These are phyloP conservation scores for Durotheca rogersii DNA, from an alignment of 495 filamentous ascomycete genomes.

Conservation along the genomic window DNA sequence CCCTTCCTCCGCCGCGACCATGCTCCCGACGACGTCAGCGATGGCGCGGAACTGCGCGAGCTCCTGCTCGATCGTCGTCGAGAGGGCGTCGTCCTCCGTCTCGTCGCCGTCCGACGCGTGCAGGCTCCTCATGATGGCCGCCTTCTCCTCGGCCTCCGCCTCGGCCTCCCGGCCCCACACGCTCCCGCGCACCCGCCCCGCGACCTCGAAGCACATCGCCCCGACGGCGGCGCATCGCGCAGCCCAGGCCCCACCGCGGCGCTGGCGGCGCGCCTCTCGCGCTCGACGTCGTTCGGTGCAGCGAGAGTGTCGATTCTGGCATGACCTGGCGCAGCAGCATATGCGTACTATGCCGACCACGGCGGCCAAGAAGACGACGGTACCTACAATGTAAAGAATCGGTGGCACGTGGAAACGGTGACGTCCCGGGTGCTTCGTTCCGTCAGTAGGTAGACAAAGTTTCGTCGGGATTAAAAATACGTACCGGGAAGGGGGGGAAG, in stretches of 20 bases:
- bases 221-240: slow-evolving; percentile 10
- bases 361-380: slow-evolving; percentile 37
- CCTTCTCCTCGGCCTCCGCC: slow-evolving; percentile 44
- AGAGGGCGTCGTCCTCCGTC: slow-evolving; percentile 34
- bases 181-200: slow-evolving; percentile 19
- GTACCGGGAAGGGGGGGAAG: slow-evolving; percentile 11
- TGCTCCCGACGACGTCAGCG: slow-evolving; percentile 44
- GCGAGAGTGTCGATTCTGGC: slow-evolving; percentile 44
- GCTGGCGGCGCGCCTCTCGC: slow-evolving; percentile 42
- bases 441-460: slow-evolving; percentile 3
- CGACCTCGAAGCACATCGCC: slow-evolving; percentile 13
- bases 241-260: slow-evolving; percentile 15
- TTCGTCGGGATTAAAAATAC: neutral
- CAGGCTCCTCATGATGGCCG: slow-evolving; percentile 30
- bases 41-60: slow-evolving; percentile 51
- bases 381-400: slow-evolving; percentile 26
- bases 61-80: slow-evolving; percentile 45
- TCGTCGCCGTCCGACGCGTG: slow-evolving; percentile 24
- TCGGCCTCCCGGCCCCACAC: slow-evolving; percentile 16
- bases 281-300: slow-evolving; percentile 36
- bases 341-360: slow-evolving; percentile 37
- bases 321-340: slow-evolving; percentile 35
- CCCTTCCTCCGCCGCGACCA: slow-evolving; percentile 48
- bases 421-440: slow-evolving; percentile 10
- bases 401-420: slow-evolving; percentile 7